These are phyloP conservation scores for Ulota crispa DNA, from an alignment of 225 moss, liverwort and hornwort genomes.

Conservation along the genomic window DNA sequence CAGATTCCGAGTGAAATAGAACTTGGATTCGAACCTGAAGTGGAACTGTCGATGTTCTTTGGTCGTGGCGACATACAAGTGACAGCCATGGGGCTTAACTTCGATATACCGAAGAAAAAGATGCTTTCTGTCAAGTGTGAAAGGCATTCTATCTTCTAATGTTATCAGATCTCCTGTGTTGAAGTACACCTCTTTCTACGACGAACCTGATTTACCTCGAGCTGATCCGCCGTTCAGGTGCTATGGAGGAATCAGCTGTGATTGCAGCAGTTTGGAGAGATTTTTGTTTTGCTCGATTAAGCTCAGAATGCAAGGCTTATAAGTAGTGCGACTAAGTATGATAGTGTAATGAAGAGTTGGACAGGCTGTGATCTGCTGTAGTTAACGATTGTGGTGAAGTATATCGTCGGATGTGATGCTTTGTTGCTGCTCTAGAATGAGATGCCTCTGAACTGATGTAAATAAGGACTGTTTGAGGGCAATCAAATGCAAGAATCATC, in stretches of 20 bases:
- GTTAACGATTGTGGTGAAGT: too few species aligned
- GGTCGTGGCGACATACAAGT: too few species aligned
- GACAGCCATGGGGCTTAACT: too few species aligned
- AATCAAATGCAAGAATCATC: too few species aligned
- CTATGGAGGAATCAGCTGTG: background rate
- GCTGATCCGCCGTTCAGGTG: accelerated
- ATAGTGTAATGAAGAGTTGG: too few species aligned
- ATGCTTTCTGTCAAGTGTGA: too few species aligned
- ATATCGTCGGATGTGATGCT: background rate
- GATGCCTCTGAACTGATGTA: too few species aligned
- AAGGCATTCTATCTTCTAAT: too few species aligned
- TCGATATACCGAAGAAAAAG: too few species aligned
- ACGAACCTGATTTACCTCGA: too few species aligned
- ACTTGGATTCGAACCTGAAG: accelerated
- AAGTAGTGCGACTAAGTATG: background rate
- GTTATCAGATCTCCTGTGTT: background rate
- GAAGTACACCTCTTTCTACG: background rate
- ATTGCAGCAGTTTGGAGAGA: background rate
- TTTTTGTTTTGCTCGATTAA: background rate
- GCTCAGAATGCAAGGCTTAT: background rate
- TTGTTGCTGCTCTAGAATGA: background rate
- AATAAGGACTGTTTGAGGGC: background rate
- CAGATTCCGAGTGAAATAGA: background rate
- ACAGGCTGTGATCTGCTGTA: too few species aligned
- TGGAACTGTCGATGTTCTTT: too few species aligned